A percentile compares a stretch with the other conserved stretches of the same genome.
These are phyloP conservation scores for Acanthamoeba castellanii DNA, from an alignment of 208 protist species.

Conservation along the genomic window DNA sequence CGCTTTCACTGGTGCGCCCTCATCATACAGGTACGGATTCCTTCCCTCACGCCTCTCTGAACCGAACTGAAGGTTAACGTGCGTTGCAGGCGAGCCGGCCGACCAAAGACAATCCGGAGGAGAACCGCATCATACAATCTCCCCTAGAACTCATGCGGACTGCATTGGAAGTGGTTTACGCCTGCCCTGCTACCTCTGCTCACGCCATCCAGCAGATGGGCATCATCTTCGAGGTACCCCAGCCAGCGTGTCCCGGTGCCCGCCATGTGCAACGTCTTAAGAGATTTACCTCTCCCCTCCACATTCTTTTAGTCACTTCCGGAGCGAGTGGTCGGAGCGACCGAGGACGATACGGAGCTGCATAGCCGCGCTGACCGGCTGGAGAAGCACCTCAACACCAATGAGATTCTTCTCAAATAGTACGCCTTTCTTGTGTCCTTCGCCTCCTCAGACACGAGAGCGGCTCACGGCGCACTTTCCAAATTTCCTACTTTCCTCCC, in stretches of 20 bases:
- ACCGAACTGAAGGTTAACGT: background rate
- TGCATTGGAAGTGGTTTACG: conserved; percentile 30
- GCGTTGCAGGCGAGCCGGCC: conserved; percentile 1
- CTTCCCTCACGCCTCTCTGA: background rate
- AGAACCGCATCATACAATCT: conserved; percentile 19
- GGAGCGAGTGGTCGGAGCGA: background rate
- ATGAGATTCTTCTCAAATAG: conserved; percentile 73
- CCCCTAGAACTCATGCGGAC: conserved; percentile 41
- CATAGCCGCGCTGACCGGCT: conserved; percentile 29
- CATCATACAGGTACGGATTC: background rate
- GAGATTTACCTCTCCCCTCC: background rate
- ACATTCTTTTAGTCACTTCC: conserved; percentile 8
- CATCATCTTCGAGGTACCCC: conserved; percentile 51
- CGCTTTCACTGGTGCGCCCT: conserved; percentile 62
- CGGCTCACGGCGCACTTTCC: background rate
- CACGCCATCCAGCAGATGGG: conserved; percentile 6
- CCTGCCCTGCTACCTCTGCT: conserved; percentile 17
- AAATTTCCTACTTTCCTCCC: no score
- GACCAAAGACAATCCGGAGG: conserved; percentile 25
- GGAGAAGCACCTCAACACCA: conserved; percentile 60
- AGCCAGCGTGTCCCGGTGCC: background rate
- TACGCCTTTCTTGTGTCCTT: background rate
- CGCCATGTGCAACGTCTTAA: background rate
- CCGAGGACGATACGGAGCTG: background rate
- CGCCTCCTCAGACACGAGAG: background rate